phyloP scores from a whole-genome alignment of 495 filamentous ascomycete species.

The Penicillium flavigenum region DNA sequence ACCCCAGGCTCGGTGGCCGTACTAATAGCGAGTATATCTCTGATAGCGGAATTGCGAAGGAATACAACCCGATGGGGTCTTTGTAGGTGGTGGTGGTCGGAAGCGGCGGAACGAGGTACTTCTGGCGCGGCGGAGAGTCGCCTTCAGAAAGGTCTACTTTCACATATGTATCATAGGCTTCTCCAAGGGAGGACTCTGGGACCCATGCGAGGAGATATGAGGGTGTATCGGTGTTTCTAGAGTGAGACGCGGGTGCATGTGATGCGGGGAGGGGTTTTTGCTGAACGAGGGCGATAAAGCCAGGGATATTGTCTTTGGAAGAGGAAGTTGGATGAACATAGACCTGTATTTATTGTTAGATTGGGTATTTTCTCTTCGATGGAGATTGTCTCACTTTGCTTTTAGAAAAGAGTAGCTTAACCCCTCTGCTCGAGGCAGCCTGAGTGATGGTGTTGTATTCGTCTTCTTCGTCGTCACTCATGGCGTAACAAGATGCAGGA shows the following conservation, averaged over 20 bases:
- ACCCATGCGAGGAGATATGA: constrained; percentile 89
- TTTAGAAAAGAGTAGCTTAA: constrained; percentile 95
- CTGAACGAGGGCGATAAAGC: constrained; percentile 90
- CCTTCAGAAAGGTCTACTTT: constrained; percentile 88
- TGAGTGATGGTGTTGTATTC: constrained; percentile 96
- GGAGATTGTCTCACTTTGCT: constrained; percentile 68
- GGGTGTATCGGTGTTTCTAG: constrained; percentile 49
- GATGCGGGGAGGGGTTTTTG: constrained; percentile 62
- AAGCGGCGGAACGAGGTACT: constrained; percentile 87
- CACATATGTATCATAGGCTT: constrained; percentile 83
- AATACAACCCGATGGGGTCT: constrained; percentile 76
- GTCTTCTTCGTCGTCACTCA: constrained; percentile 94
- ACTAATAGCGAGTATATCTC: constrained; percentile 89
- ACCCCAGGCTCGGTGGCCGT: constrained; percentile 87
- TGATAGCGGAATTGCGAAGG: constrained; percentile 87
- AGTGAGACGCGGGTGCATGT: constrained; percentile 48
- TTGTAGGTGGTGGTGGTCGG: constrained; percentile 70
- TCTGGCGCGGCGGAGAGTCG: constrained; percentile 76
- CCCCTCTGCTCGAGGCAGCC: constrained; percentile 72
- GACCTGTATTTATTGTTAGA: constrained; percentile 54
- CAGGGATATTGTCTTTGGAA: constrained; percentile 93
- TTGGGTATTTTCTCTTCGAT: not conserved
- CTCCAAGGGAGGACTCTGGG: constrained; percentile 84
- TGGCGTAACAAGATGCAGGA: constrained; percentile 87
- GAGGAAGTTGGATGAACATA: constrained; percentile 97